Evolutionary conservation across 176 grass and related monocot species (phyloP).

Genomic region (Cymbopogon citratus): DNA sequence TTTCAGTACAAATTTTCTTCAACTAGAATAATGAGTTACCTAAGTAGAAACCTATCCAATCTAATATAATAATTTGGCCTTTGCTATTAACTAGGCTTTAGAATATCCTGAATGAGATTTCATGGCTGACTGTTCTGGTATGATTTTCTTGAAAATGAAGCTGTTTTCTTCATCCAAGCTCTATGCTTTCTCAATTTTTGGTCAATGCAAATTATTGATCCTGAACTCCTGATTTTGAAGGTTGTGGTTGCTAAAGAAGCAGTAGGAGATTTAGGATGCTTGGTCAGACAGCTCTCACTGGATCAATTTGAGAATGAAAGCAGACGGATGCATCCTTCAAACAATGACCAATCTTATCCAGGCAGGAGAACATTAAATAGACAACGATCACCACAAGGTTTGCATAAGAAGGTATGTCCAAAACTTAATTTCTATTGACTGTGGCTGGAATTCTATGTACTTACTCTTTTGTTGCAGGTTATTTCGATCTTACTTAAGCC

Average conservation of each 20-base stretch:
- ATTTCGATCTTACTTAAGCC: slow-evolving; percentile 83
- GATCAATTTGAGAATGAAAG: slow-evolving; percentile 99
- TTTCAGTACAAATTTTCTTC: not conserved
- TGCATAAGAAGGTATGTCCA: slow-evolving; percentile 79
- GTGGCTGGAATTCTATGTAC: slow-evolving; percentile 9
- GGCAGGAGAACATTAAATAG: slow-evolving; percentile 73
- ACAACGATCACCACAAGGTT: slow-evolving; percentile 85
- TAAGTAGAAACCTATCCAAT: slow-evolving; percentile 6
- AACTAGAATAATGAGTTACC: slow-evolving; percentile 15
- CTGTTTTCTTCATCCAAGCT: not conserved
- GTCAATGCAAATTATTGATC: slow-evolving; percentile 25
- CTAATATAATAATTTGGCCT: slow-evolving; percentile 4
- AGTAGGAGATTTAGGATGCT: slow-evolving; percentile 85
- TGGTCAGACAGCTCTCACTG: slow-evolving; percentile 87
- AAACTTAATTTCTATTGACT: slow-evolving; percentile 6
- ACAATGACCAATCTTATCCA: slow-evolving; percentile 62
- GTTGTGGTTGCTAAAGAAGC: slow-evolving; percentile 98
- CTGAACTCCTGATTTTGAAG: slow-evolving; percentile 42
- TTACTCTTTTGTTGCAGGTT: slow-evolving; percentile 43
- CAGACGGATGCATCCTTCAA: slow-evolving; percentile 87
- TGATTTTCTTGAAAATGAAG: not conserved
- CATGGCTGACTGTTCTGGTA: not conserved
- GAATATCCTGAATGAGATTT: slow-evolving; percentile 14
- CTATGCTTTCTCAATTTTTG: not conserved
- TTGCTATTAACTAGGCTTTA: slow-evolving; percentile 1